Conservation (phyloP, 2,329 filamentous ascomycete genomes). For the Trematosphaeria pertusa region DNA sequence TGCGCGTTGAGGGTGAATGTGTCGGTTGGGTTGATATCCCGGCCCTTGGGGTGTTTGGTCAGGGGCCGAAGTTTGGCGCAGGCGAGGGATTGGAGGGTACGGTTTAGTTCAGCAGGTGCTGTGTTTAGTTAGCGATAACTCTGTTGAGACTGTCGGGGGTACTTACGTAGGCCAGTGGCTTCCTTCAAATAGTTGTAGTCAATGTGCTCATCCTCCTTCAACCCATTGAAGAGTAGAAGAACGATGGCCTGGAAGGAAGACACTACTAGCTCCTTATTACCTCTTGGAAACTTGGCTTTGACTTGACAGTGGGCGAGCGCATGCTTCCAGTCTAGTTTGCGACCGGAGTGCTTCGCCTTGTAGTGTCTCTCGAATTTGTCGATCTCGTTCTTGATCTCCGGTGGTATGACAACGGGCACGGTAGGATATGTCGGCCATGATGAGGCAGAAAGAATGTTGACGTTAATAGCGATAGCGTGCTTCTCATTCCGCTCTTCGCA, state of each 20-base stretch:
- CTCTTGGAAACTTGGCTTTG: conserved; percentile 79
- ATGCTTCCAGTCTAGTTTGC: conserved; percentile 90
- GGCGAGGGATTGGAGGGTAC: conserved; percentile 92
- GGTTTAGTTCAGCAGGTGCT: conserved; percentile 79
- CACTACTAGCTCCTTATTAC: conserved; percentile 86
- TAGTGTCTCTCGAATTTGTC: conserved; percentile 86
- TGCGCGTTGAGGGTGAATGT: conserved; percentile 80
- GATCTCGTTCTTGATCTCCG: conserved; percentile 76
- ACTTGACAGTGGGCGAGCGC: conserved; percentile 89
- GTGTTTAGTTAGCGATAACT: conserved; percentile 19
- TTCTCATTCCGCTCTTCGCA: conserved; percentile 66
- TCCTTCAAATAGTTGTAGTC: conserved; percentile 77
- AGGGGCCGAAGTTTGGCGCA: conserved; percentile 88
- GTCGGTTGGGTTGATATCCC: conserved; percentile 79
- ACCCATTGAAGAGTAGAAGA: conserved; percentile 85
- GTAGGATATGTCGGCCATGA: conserved; percentile 95
- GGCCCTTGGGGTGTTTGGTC: conserved; percentile 81
- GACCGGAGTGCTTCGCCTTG: conserved; percentile 85
- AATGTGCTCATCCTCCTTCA: conserved; percentile 68
- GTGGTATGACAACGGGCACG: conserved; percentile 74
- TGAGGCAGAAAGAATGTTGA: conserved; percentile 88
- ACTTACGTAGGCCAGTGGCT: conserved; percentile 73
- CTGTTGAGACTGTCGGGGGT: background rate
- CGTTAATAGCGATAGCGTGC: conserved; percentile 73
- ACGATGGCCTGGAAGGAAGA: conserved; percentile 93